Base-by-base conservation (phyloP, 495 filamentous ascomycete species). In the Friedmanniomyces simplex region DNA sequence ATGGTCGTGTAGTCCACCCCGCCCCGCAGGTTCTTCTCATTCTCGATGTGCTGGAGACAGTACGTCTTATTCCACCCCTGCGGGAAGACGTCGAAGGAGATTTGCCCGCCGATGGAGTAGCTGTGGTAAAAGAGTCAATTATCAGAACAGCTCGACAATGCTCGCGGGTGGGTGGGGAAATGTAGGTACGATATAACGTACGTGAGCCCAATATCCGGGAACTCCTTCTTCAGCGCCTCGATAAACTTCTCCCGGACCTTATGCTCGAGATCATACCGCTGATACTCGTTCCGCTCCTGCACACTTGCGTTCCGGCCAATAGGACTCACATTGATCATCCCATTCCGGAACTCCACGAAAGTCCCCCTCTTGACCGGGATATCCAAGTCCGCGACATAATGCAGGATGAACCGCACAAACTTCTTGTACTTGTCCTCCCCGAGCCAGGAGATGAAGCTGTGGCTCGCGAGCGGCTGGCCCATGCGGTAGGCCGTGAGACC, bases 11-110 rank as follows among this genome's bases (percentile, higher is more conserved):
- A 98, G 10, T 84, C 71, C 55, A 89, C 73, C 39, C 87, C 88
- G 57, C 77, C 79, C 8, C 76, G 73, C 60, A 76, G 71, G 63
- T 82, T 75, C 66, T 85, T 87, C 69, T 97, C 93, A 53, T 81
- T 79, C 72, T 87, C 86, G 30, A 98, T 69, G 70, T 96, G 90
- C 65, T 80, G 78, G 62, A 98, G 75, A 72, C 91, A 96, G 76
- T 91, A 98, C n/a, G 87, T 94, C 80, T 97, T 98, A 73, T 98
- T 91, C 93, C 93, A 98, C 63, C 93, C 93, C 1, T 74, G 82
- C 51, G 93, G 93, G 78, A 98, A 98, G 59, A 96, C 89, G 68
- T 98, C 93, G 74, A 98, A 98, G 55, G 88, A 95, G 68, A 98
- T 95, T 66, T 96, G 88, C 41, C 93, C 93, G 62, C 93, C 93